These are phyloP conservation scores for Saccharomycopsis babjevae DNA, from an alignment of 805 yeast genomes.

Conservation along the genomic window DNA sequence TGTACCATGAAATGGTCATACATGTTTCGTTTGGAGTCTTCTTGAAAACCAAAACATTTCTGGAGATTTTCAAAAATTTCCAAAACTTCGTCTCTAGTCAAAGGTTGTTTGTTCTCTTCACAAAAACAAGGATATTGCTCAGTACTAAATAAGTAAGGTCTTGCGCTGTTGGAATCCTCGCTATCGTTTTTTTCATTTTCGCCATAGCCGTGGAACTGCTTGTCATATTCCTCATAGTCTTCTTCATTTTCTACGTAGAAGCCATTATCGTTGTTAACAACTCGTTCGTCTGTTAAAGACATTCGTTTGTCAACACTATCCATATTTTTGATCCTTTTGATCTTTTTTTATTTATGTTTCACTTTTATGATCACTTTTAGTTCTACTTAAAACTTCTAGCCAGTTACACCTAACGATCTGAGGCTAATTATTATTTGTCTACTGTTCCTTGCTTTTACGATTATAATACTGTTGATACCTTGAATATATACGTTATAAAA, in stretches of 20 bases:
- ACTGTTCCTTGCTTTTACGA: no score
- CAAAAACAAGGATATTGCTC: conserved; percentile 11
- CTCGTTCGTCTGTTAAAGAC: not conserved
- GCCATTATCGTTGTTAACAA: not conserved
- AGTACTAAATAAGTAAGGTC: conserved; percentile 3
- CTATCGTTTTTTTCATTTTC: not conserved
- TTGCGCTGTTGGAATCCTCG: conserved; percentile 25
- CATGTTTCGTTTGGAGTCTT: conserved; percentile 69
- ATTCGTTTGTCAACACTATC: not conserved
- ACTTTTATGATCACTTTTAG: not conserved
- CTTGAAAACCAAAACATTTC: conserved; percentile 75
- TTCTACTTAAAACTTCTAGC: not conserved
- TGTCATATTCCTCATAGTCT: not conserved
- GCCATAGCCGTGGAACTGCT: not conserved
- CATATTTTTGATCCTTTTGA: not conserved
- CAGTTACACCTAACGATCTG: not conserved
- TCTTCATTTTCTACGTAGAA: not conserved
- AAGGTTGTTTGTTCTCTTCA: conserved; percentile 33
- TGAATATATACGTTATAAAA: no score
- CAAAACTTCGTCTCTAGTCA: conserved; percentile 54
- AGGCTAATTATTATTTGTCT: no score
- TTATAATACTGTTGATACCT: no score
- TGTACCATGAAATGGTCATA: conserved; percentile 70
- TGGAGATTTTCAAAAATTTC: conserved; percentile 49
- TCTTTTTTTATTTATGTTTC: not conserved